phyloP scores from a whole-genome alignment of 371 early-diverging fungal genomes.

The Mucor racemosus region DNA sequence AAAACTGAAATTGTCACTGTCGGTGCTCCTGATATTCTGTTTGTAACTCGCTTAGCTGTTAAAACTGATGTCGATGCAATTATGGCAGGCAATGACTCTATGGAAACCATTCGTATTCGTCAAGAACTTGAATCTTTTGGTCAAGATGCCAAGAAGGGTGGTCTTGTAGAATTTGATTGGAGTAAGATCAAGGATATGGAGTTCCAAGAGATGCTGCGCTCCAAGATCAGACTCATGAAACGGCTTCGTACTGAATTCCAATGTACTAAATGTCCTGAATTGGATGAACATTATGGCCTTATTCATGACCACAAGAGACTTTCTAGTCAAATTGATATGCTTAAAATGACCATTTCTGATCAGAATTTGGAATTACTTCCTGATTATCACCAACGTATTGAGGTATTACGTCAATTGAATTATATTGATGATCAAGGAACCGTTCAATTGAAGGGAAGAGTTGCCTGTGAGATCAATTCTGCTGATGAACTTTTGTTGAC shows the following conservation, averaged over 20 bases:
- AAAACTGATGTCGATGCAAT: conserved; percentile 54
- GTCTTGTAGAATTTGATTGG: conserved; percentile 68
- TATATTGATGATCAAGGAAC: conserved; percentile 86
- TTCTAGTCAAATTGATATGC: conserved; percentile 70
- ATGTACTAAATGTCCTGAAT: conserved; percentile 85
- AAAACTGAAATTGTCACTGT: conserved; percentile 58
- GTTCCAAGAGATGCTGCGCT: conserved; percentile 72
- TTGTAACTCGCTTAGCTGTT: conserved; percentile 60
- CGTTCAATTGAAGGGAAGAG: conserved; percentile 97
- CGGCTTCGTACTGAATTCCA: conserved; percentile 60
- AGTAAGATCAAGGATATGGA: conserved; percentile 83
- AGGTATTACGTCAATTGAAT: conserved; percentile 77
- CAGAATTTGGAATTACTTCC: conserved; percentile 92
- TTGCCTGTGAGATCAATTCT: conserved; percentile 98
- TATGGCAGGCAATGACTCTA: conserved; percentile 45
- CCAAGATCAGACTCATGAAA: conserved; percentile 54
- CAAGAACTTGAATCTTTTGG: conserved; percentile 64
- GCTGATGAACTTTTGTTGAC: conserved; percentile 97
- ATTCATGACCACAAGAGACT: conserved; percentile 73
- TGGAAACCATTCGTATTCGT: conserved; percentile 51
- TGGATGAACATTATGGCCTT: conserved; percentile 75
- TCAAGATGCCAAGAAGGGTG: conserved; percentile 47
- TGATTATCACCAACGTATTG: conserved; percentile 89
- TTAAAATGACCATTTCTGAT: conserved; percentile 82
- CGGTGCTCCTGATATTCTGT: conserved; percentile 66